Conservation (phyloP, 441 rosid genomes). For the Erodium moschatum region DNA sequence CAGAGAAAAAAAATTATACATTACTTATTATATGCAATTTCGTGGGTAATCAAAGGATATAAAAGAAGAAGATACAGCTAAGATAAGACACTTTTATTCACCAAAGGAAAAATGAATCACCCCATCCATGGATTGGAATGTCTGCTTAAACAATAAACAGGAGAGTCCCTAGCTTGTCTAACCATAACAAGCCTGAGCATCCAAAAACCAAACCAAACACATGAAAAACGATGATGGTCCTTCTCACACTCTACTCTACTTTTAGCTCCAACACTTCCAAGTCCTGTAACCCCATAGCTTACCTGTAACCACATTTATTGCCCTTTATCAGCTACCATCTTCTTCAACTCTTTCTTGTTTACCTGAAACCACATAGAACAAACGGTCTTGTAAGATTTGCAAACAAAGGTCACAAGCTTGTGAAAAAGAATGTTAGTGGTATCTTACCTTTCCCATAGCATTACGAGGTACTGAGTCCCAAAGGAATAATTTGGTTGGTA, state of each 20-base stretch:
- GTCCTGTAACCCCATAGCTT: not conserved
- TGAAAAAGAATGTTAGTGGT: not conserved
- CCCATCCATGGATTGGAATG: no score
- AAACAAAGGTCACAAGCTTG: not conserved
- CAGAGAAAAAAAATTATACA: no score
- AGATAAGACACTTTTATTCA: not conserved
- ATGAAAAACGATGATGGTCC: not conserved
- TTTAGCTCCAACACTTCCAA: not conserved
- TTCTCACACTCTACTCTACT: not conserved
- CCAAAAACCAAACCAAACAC: not conserved
- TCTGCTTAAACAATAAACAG: no score
- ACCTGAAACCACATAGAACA: conserved; percentile 39
- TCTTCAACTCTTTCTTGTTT: conserved; percentile 84
- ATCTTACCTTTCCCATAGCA: conserved; percentile 90
- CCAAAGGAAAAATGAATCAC: not conserved
- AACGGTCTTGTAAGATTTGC: not conserved
- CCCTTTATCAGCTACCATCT: conserved; percentile 34
- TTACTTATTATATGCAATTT: no score
- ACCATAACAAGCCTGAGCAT: no score
- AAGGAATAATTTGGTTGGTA: conserved; percentile 66
- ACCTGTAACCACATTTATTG: conserved; percentile 19
- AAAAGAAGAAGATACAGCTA: no score
- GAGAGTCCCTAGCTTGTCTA: no score
- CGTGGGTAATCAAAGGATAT: not conserved
- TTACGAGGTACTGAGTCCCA: conserved; percentile 92